phyloP scores from a whole-genome alignment of 257 asterid species.

The Nicotiana attenuata region DNA sequence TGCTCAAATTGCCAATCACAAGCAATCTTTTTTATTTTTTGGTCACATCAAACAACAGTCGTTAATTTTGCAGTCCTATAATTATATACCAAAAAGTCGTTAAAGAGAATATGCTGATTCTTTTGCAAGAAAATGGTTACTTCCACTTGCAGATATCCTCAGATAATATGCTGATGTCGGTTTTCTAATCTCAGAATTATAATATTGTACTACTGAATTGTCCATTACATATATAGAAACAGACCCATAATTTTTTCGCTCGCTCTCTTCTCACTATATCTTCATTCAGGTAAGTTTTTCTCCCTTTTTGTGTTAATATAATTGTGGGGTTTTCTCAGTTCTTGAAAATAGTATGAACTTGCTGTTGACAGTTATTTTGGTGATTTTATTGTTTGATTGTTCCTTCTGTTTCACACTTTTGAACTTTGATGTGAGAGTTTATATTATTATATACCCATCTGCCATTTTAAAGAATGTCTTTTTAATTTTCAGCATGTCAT shows the following conservation, averaged over 20 bases:
- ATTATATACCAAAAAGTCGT: not conserved
- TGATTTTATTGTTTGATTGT: constrained; percentile 3
- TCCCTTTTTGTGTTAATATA: not conserved
- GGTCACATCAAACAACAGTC: not conserved
- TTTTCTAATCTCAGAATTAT: not conserved
- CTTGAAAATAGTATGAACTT: not conserved
- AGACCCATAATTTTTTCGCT: not conserved
- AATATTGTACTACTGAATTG: not conserved
- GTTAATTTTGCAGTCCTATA: not conserved
- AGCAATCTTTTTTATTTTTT: not conserved
- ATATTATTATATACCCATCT: not conserved
- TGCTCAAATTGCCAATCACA: not conserved
- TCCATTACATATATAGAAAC: not conserved
- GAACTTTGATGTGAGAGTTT: not conserved
- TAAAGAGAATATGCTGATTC: constrained; percentile 31
- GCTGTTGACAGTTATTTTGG: not conserved
- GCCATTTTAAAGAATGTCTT: not conserved
- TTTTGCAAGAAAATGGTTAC: constrained; percentile 23
- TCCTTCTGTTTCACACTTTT: not conserved
- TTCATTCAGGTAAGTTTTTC: constrained; percentile 18
- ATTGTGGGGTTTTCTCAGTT: not conserved
- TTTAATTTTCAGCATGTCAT: not conserved
- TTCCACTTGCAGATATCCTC: constrained; percentile 12
- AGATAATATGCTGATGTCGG: not conserved
- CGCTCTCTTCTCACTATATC: constrained; percentile 14